A percentile compares a stretch with the other conserved stretches of the same genome.
Conservation (phyloP, 169 alveolate genomes). For the Plasmodium coatneyi region DNA sequence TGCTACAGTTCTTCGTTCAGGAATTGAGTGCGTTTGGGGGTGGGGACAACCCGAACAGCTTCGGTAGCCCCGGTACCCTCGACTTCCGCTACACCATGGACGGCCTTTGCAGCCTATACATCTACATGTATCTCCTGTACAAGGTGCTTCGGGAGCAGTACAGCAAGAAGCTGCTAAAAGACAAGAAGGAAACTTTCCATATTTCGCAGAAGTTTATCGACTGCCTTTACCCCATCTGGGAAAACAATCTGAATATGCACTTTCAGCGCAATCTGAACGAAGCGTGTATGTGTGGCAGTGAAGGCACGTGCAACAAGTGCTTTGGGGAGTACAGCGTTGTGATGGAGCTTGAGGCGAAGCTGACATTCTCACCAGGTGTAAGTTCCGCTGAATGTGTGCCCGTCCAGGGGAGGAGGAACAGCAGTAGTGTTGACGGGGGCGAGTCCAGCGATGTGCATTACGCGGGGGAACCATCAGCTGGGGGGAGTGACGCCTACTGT, state of each 20-base stretch:
- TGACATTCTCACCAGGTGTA: background rate
- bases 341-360: background rate
- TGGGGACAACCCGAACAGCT: background rate
- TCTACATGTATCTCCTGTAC: conserved; percentile 30
- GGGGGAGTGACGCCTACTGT: background rate
- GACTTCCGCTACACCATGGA: background rate
- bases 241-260: conserved; percentile 8
- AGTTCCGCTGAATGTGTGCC: background rate
- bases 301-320: conserved; percentile 25
- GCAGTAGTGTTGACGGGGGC: background rate
- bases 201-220: conserved; percentile 35
- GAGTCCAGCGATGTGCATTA: background rate
- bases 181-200: conserved; percentile 54
- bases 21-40: conserved; percentile 2
- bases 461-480: background rate
- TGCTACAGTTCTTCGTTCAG: conserved; percentile 24
- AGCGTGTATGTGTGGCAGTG: conserved; percentile 41
- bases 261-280: background rate
- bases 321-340: background rate
- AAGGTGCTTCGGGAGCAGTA: conserved; percentile 61
- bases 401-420: background rate
- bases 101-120: conserved; percentile 5
- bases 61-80: too few relatives aligned
- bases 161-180: conserved; percentile 64
- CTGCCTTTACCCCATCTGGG: conserved; percentile 47